phyloP scores from a whole-genome alignment of 495 filamentous ascomycete species.

The Aspergillus diversus region DNA sequence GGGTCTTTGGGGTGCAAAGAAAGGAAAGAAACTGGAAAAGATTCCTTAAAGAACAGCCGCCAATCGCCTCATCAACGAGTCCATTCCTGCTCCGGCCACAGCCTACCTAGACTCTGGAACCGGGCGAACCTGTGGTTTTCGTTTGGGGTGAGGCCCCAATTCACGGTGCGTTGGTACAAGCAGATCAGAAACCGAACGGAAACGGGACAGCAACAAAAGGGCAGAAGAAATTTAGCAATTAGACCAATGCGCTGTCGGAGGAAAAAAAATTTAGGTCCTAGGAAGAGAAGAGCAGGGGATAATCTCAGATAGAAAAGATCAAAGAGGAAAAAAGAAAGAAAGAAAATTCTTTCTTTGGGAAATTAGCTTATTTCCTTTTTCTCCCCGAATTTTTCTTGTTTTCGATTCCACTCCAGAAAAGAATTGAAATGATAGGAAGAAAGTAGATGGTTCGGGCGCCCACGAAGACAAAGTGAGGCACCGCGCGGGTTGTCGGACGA shows the following conservation, averaged over 20 bases:
- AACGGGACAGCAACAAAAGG: background rate
- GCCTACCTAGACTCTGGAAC: slow-evolving; percentile 26
- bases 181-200: background rate
- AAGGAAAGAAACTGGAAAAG: slow-evolving; percentile 22
- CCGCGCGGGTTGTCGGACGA: background rate
- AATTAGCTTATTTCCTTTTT: background rate
- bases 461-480: slow-evolving; percentile 22
- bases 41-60: slow-evolving; percentile 38
- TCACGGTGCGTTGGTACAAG: slow-evolving; percentile 2
- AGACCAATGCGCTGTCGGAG: background rate
- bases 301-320: background rate
- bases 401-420: background rate
- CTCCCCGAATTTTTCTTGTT: background rate
- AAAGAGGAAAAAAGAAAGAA: background rate
- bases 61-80: slow-evolving; percentile 44
- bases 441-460: slow-evolving; percentile 13
- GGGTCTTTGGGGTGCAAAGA: slow-evolving; percentile 12
- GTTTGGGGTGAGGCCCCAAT: slow-evolving; percentile 2
- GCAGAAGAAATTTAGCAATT: background rate
- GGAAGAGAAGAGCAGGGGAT: background rate
- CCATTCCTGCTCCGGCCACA: slow-evolving; percentile 47
- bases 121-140: slow-evolving; percentile 2
- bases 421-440: background rate
- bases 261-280: background rate
- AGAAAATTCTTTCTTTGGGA: background rate